Evolutionary conservation across 192 early-diverging fungal genomes (phyloP), one percentile per base, ranked within the genome.

Genomic region (Coemansia sp.): DNA sequence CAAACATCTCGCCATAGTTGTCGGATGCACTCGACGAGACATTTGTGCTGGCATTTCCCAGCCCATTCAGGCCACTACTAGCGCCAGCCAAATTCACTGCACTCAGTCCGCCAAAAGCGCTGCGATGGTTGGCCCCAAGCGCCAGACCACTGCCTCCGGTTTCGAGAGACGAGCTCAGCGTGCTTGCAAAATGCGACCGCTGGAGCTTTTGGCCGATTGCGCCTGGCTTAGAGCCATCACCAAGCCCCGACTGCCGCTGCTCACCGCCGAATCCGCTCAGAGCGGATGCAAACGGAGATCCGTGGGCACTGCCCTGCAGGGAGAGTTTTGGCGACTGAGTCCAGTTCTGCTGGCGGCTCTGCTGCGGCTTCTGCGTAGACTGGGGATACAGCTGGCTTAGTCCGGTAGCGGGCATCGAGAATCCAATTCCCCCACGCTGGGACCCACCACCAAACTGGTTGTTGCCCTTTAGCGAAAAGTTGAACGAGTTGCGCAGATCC

Each of bases 1-100:
- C 72, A 60, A 74, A 74, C 56, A 67, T 35, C 11, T 74, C 72
- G 33, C 56, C 72, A 17, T 56, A 53, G 50, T 63, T 45, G 38
- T 74, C 72, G 0, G 72, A 74, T 13, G 72, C 47, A 0, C 53
- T 43, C 39, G 72, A 74, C 14, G 72, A 74, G 9, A 55, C 64
- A 30, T 62, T 58, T 25, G 25, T 33, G 35, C 72, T 74, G n/a
- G n/a, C n/a, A 29, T 45, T 46, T 27, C 48, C 19, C 26, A 33
- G 36, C 15, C 38, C 11, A 38, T 25, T 9, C 18, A 11, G 10
- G 40, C 20, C 15, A 41, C 37, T 29, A 3, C 55, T 24, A 24
- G 32, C 27, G 24, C 27, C 36, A 2, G 55, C 29, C 22, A 54
- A 54, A 48, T 59, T 46, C 43, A 44, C 49, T 11, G 58, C 41